Base-by-base conservation (phyloP, 1,139 yeast genomes). In the Geotrichum reessii region DNA sequence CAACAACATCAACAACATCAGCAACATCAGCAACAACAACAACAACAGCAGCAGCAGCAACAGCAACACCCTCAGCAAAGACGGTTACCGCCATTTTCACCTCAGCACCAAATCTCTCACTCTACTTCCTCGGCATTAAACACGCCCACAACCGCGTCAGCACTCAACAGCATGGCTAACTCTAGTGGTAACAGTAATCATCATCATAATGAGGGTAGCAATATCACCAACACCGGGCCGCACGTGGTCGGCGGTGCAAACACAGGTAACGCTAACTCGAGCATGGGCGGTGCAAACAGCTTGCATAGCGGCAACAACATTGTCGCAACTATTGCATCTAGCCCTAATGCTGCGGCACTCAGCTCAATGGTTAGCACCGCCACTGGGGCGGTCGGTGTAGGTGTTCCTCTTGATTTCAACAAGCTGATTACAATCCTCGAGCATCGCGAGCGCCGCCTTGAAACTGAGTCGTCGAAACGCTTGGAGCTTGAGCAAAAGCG, bases 401-500 rank as follows among this genome's bases (percentile, higher is more conserved):
- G 50, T 2, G 56, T 50, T 3, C 51, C 51, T 4, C 51, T 57
- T 17, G 59, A 57, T 47, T 57, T 57, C 40, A 54, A 52, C 33
- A 49, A 49, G 22, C 51, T 57, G 24, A 53, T 57, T 11, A 48
- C 55, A 11, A 51, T 57, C 28, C 52, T 57, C 19, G 59, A 57
- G 27, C 56, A 47, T 11, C 53, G 59, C 7, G 59, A 57, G 44
- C 49, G 48, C 22, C 50, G 59, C 22, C 51, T 57, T 22, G 53
- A 52, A 19, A 42, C 40, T n/a, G 59, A 57, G 22, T 31, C 56
- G n/a, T 50, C 53, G 4, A 46, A 49, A 37, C 50, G 59, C n/a
- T 50, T 57, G 21, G 56, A 57, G 40, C 51, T 57, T 11, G 59
- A 57, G 49, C 50, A 57, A 22, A 52, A 57, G 24, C 53, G 56